Evolutionary conservation across 2,329 filamentous ascomycete genomes (phyloP), one percentile per base, ranked within the genome.

Genomic region (Neonectria neomacrospora): DNA sequence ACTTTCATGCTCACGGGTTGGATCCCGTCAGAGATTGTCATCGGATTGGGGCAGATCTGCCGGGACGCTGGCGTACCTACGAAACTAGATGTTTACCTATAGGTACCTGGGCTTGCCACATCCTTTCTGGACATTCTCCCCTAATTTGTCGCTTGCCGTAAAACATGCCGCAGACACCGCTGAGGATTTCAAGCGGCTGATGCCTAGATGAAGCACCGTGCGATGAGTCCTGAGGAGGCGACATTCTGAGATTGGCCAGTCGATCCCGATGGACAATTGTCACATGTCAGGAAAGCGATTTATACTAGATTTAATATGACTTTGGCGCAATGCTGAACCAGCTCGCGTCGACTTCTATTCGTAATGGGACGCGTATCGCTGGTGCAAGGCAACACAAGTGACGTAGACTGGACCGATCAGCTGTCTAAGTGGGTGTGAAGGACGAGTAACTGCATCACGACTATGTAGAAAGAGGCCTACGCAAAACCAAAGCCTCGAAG

Each of bases 131-230:
- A 6, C 3, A 26, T 26, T 26, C 23, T 26, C 23, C 6, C 68
- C 71, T 0, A 63, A 73, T 4, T 51, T 74, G 14, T 59, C 63
- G 34, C 54, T 68, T 11, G 65, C 57, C 20, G 64, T 64, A 34
- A 73, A 73, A 61, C 69, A 74, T 32, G 48, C 63, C 18, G 28
- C 8, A 18, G 71, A 76, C 45, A 53, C 54, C 10, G 39, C 54
- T 45, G 56, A 65, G n/a, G 73, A 67, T 23, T 52, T 77, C 4
- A 65, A 66, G 51, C 75, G 69, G 73, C 41, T 76, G 16, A 42
- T 76, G 16, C 52, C 70, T 41, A 7, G 10, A 41, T 41, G 39
- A 41, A 41, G 39, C n/a, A 41, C n/a, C n/a, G n/a, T 41, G 39
- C 7, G 10, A 20, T n/a, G 39, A 20, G 39, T 18, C n/a, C 18